Evolutionary conservation across 306 rosid genomes (phyloP), one percentile per base, ranked within the genome.

Genomic region (Myrica gale): DNA sequence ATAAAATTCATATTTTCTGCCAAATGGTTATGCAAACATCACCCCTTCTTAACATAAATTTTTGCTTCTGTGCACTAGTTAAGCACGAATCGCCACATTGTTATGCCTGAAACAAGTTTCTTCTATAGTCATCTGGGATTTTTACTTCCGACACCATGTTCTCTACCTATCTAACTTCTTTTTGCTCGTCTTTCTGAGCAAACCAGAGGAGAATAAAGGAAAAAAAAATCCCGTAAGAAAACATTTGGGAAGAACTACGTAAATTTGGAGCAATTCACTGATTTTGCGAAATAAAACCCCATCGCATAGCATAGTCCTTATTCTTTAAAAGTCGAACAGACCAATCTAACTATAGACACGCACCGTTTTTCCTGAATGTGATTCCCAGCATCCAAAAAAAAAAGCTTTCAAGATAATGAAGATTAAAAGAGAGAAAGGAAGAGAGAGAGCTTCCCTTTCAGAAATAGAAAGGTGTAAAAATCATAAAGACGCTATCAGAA

Each of bases 401-500:
- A 54, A 68, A 52, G 75, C 80, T 84, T 72, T 69, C 79, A 21
- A 9, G 54, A 47, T 68, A 63, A 76, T 47, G 44, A 11, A 68
- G 45, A 80, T 84, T 71, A 16, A 62, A 80, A 63, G n/a, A 23
- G 46, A 41, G 3, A 32, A 3, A 32, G 37, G 37, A 3, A 32
- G 37, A 32, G 37, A 60, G 26, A 60, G 16, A 19, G 68, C 68
- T 61, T 66, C 46, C 65, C 76, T 69, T 79, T 46, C 73, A 47
- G 73, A 48, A 56, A 55, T 43, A 65, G 44, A 67, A 51, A 76
- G 55, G 72, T 13, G 50, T 54, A 50, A 78, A 41, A 75, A 75
- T 79, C 69, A 79, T 68, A 76, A 75, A 85, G 56, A 72, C 75
- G 80, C 23, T 77, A 57, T 55, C 56, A 77, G 78, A 82, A 69